Conservation (phyloP, 768 basidiomycete species). For the Grammothele lineata region DNA sequence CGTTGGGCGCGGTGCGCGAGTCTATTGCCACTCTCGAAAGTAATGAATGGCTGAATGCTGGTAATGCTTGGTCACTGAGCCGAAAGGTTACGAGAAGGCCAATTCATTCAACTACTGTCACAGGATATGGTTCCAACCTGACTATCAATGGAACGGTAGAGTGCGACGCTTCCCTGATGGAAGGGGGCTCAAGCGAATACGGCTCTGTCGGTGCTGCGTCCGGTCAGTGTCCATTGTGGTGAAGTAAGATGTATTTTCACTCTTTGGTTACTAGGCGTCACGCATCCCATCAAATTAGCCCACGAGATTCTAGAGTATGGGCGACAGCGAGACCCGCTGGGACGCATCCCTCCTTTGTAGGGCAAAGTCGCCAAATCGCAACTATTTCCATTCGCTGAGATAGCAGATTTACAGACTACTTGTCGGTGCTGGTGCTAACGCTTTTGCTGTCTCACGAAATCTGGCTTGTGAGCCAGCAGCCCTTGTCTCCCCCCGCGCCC, state of each 20-base stretch:
- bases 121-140: slow-evolving; percentile 76
- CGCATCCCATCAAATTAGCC: slow-evolving; percentile 67
- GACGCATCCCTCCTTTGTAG: slow-evolving; percentile 69
- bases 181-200: slow-evolving; percentile 44
- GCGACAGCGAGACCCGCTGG: slow-evolving; percentile 43
- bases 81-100: no score
- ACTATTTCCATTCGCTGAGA: no score
- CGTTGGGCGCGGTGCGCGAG: slow-evolving; percentile 45
- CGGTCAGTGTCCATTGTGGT: slow-evolving; percentile 36
- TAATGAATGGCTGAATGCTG: slow-evolving; percentile 67
- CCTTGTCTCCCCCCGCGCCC: slow-evolving; percentile 48
- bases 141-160: slow-evolving; percentile 72
- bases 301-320: slow-evolving; percentile 52
- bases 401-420: background rate
- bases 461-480: slow-evolving; percentile 37
- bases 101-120: no score
- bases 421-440: slow-evolving; percentile 28
- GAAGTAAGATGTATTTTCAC: background rate
- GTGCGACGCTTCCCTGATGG: slow-evolving; percentile 79
- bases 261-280: slow-evolving; percentile 45
- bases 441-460: slow-evolving; percentile 43
- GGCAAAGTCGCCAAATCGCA: slow-evolving; percentile 21
- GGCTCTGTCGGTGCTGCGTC: slow-evolving; percentile 73
- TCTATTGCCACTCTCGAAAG: slow-evolving; percentile 63
- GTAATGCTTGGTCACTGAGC: slow-evolving; percentile 28